Conservation (phyloP, 345 rosid genomes). For the Brassica juncea region DNA sequence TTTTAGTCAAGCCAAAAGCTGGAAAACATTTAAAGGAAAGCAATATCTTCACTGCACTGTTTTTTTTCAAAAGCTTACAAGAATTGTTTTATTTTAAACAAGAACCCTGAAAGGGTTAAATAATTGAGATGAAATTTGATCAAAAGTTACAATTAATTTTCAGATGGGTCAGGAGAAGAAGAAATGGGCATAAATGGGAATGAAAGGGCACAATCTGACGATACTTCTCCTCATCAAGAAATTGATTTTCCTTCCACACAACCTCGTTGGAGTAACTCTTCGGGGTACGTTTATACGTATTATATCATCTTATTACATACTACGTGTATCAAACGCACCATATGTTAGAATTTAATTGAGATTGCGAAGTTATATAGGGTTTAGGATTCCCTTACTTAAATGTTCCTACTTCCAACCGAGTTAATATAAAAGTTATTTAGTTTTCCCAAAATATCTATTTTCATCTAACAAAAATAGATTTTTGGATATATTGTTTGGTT, state of each 20-base stretch:
- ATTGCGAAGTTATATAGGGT: neutral
- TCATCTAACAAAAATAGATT: neutral
- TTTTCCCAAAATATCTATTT: conserved; percentile 1
- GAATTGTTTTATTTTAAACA: neutral
- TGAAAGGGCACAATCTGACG: conserved; percentile 48
- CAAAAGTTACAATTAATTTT: neutral
- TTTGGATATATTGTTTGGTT: neutral
- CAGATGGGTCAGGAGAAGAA: conserved; percentile 85
- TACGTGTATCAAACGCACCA: conserved; percentile 4
- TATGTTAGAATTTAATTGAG: neutral
- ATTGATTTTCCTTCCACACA: conserved; percentile 49
- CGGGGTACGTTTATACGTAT: conserved; percentile 54
- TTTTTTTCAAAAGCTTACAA: conserved; percentile 33
- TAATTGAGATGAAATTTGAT: conserved; percentile 10
- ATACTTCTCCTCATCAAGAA: conserved; percentile 51
- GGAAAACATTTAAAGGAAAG: conserved; percentile 13
- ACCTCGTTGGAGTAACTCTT: conserved; percentile 74
- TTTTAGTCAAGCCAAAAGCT: conserved; percentile 17
- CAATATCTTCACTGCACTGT: conserved; percentile 29
- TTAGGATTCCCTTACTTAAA: conserved; percentile 28
- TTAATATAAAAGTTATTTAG: conserved; percentile 5
- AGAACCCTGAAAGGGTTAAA: conserved; percentile 27
- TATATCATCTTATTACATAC: conserved; percentile 1
- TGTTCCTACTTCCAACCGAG: conserved; percentile 24
- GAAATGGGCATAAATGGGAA: conserved; percentile 54